A percentile compares a stretch with the other conserved stretches of the same genome.
These are phyloP conservation scores for Sclerotinia borealis DNA, from an alignment of 2,329 filamentous ascomycete genomes.

Conservation along the genomic window DNA sequence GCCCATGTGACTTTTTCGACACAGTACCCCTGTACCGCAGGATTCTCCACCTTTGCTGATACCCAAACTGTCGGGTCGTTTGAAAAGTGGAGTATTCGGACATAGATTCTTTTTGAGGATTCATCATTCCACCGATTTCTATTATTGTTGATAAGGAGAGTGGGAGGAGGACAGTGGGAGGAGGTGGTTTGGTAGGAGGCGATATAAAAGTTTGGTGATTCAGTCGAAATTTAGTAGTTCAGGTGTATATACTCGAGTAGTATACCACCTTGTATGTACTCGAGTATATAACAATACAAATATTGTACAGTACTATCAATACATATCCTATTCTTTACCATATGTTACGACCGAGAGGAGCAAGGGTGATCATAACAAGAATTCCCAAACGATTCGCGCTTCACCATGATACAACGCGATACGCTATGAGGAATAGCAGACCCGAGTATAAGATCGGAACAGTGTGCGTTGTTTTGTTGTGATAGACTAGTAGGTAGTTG, in stretches of 20 bases:
- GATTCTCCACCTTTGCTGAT: not conserved
- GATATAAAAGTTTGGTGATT: not conserved
- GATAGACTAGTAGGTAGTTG: no score
- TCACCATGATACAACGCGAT: not conserved
- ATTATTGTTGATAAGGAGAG: slow-evolving; percentile 1
- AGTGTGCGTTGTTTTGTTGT: not conserved
- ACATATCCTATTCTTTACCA: no score
- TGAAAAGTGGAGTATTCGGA: slow-evolving; percentile 1
- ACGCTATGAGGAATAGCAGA: not conserved
- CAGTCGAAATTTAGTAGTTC: not conserved
- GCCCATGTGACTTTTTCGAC: slow-evolving; percentile 2
- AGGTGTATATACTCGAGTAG: not conserved
- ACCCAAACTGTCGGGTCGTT: slow-evolving; percentile 5
- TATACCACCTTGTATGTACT: not conserved
- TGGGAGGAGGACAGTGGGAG: not conserved
- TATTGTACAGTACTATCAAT: not conserved
- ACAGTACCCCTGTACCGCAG: not conserved
- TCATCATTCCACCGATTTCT: not conserved
- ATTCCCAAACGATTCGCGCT: not conserved
- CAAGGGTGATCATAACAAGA: not conserved
- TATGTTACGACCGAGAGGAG: not conserved
- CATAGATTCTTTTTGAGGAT: no score
- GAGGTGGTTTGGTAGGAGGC: not conserved
- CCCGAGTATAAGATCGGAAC: not conserved
- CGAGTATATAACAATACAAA: no score